Conservation (phyloP, 768 basidiomycete genomes). For the Tricholoma furcatifolium region DNA sequence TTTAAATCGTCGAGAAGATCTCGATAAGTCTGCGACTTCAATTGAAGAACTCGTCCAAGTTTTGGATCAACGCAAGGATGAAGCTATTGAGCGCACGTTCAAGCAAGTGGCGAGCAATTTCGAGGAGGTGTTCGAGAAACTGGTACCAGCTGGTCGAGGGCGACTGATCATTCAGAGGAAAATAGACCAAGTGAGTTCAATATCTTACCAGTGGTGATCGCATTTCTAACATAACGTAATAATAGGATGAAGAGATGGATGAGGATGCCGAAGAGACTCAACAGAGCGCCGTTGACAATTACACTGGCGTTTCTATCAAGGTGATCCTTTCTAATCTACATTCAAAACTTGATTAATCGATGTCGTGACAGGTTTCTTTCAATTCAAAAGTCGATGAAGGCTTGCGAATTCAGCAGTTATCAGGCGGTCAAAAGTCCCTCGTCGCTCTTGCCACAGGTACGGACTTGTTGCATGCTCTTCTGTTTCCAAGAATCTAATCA, state of each 20-base stretch:
- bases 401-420: slow-evolving; percentile 91
- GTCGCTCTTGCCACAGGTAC: slow-evolving; percentile 92
- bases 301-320: slow-evolving; percentile 96
- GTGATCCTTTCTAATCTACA: slow-evolving; percentile 31
- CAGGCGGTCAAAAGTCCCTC: slow-evolving; percentile 95
- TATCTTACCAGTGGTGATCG: neutral
- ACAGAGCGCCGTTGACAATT: slow-evolving; percentile 83
- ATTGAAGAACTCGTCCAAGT: slow-evolving; percentile 93
- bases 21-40: slow-evolving; percentile 85
- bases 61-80: slow-evolving; percentile 95
- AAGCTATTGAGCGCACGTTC: slow-evolving; percentile 97
- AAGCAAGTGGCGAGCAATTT: slow-evolving; percentile 98
- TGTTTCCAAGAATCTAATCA: neutral
- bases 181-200: slow-evolving; percentile 68
- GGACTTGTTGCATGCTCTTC: slow-evolving; percentile 8
- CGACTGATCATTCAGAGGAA: slow-evolving; percentile 89
- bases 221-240: neutral
- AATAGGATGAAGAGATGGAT: slow-evolving; percentile 68
- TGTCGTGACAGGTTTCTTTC: slow-evolving; percentile 80
- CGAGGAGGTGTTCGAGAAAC: slow-evolving; percentile 93
- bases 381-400: slow-evolving; percentile 99
- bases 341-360: neutral
- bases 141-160: slow-evolving; percentile 93
- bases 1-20: slow-evolving; percentile 80
- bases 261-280: slow-evolving; percentile 75